Evolutionary conservation across 768 basidiomycete species (phyloP).

Genomic region (Mycena alexandri): DNA sequence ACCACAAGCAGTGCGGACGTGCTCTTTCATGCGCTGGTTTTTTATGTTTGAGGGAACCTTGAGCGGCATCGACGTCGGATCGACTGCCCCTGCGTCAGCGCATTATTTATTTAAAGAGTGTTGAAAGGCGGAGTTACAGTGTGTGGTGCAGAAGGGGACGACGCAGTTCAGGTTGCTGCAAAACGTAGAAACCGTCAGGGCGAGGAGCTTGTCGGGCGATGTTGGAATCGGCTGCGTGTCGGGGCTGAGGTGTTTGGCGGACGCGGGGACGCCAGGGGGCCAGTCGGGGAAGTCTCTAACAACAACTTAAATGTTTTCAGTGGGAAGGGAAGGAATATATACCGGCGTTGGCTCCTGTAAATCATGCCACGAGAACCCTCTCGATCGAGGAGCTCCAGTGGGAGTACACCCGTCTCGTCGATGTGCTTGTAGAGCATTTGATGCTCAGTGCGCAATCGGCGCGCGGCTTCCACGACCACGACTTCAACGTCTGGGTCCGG

Average conservation of each 20-base stretch:
- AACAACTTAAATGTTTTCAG: slow-evolving; percentile 3
- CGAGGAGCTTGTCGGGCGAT: slow-evolving; percentile 39
- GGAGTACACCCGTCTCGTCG: slow-evolving; percentile 63
- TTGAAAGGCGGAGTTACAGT: slow-evolving; percentile 51
- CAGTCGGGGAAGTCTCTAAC: slow-evolving; percentile 47
- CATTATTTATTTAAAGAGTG: neutral
- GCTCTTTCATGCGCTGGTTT: slow-evolving; percentile 37
- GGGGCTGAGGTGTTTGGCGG: slow-evolving; percentile 19
- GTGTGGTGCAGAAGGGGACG: slow-evolving; percentile 60
- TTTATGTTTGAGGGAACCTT: slow-evolving; percentile 35
- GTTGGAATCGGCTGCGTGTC: slow-evolving; percentile 9
- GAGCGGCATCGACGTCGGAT: slow-evolving; percentile 47
- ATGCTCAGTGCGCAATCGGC: slow-evolving; percentile 55
- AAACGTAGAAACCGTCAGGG: slow-evolving; percentile 56
- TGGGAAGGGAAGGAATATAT: neutral
- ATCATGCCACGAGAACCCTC: slow-evolving; percentile 45
- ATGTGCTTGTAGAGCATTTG: slow-evolving; percentile 58
- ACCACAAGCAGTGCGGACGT: slow-evolving; percentile 45
- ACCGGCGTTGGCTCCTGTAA: slow-evolving; percentile 38
- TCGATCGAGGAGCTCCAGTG: slow-evolving; percentile 49
- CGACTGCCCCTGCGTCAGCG: slow-evolving; percentile 35
- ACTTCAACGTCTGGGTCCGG: slow-evolving; percentile 61
- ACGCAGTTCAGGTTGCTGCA: slow-evolving; percentile 67
- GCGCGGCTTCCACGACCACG: slow-evolving; percentile 62
- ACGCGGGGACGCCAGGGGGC: slow-evolving; percentile 39